phyloP scores from a whole-genome alignment of 208 protist species.

The Leishmania amazonensis region DNA sequence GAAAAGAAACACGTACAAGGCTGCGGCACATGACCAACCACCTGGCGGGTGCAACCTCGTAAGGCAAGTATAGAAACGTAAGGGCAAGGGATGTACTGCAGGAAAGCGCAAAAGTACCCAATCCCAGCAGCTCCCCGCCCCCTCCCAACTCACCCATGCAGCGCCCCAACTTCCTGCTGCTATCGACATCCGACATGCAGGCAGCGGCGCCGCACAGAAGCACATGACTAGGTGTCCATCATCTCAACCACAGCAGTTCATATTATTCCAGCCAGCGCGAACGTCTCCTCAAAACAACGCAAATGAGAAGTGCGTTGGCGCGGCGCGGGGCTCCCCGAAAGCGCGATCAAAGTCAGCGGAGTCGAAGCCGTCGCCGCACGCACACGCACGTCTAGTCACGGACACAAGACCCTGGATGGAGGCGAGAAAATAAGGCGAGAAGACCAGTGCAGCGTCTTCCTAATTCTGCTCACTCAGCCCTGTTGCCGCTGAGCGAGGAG shows the following conservation, averaged over 20 bases:
- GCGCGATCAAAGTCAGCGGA: neutral
- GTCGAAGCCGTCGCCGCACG: neutral
- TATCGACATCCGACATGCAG: neutral
- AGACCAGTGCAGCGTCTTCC: neutral
- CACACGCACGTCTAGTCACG: neutral
- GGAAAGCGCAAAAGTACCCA: neutral
- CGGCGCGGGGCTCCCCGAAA: neutral
- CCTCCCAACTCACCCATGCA: neutral
- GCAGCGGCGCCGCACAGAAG: neutral
- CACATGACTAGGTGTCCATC: neutral
- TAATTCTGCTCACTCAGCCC: neutral
- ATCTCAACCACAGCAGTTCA: neutral
- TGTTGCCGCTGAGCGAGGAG: neutral
- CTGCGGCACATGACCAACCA: neutral
- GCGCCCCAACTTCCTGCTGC: neutral
- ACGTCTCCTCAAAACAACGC: neutral
- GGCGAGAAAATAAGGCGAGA: neutral
- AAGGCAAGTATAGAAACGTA: neutral
- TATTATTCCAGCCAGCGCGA: neutral
- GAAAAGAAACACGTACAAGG: neutral
- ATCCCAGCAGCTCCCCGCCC: neutral
- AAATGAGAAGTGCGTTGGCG: neutral
- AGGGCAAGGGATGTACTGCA: neutral
- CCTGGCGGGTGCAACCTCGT: neutral
- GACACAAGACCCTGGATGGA: neutral